Percentiles rank a stretch among this genome's conserved stretches.
phyloP scores from a whole-genome alignment of 148 eudicot species.

The Chenopodium suecicum region DNA sequence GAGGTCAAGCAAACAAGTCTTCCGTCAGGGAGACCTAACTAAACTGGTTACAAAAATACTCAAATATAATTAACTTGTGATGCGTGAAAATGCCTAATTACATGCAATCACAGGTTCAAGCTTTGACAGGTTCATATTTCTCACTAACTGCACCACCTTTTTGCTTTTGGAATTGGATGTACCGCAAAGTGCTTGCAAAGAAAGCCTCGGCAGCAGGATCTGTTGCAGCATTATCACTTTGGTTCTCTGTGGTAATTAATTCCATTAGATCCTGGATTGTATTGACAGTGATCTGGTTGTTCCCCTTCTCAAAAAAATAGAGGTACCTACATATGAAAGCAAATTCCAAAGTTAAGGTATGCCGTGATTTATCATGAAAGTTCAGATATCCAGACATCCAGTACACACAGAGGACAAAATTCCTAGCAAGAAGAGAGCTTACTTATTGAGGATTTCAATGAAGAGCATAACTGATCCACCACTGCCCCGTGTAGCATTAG shows the following conservation, averaged over 20 bases:
- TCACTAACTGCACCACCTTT: conserved; percentile 92
- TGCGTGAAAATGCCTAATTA: conserved; percentile 6
- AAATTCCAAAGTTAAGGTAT: not conserved
- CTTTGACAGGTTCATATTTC: conserved; percentile 68
- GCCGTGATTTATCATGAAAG: not conserved
- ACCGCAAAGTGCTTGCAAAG: conserved; percentile 80
- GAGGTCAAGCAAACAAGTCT: conserved; percentile 3
- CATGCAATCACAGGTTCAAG: conserved; percentile 25
- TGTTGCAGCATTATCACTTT: conserved; percentile 53
- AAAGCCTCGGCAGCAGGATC: conserved; percentile 95
- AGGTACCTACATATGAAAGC: conserved; percentile 64
- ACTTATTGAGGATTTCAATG: conserved; percentile 97
- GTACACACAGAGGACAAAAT: not conserved
- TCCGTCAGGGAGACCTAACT: not conserved
- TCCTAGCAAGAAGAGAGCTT: conserved; percentile 22
- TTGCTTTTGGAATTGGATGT: conserved; percentile 93
- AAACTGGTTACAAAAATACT: not conserved
- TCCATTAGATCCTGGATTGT: conserved; percentile 82
- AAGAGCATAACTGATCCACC: conserved; percentile 80
- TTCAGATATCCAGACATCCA: not conserved
- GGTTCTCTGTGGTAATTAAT: conserved; percentile 81
- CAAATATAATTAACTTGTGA: conserved; percentile 1
- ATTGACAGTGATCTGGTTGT: conserved; percentile 67
- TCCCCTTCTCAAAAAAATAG: conserved; percentile 95
- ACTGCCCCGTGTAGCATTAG: conserved; percentile 87